phyloP scores from a whole-genome alignment of 1,139 yeast genomes.

The Nakaseomyces nivariensis region DNA sequence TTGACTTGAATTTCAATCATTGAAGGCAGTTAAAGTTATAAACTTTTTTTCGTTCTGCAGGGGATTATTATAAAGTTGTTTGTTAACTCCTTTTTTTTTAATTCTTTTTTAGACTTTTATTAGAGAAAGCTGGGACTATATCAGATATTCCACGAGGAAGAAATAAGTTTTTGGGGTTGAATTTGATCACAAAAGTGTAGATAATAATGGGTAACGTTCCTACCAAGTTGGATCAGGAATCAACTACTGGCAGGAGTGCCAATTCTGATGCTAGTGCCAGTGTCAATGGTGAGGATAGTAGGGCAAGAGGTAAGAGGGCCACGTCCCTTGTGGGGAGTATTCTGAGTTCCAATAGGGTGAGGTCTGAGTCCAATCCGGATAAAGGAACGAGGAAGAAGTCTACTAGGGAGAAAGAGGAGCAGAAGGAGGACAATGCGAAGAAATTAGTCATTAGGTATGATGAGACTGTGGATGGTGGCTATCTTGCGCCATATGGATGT shows the following conservation, averaged over 20 bases:
- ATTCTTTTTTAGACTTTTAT: too few relatives aligned
- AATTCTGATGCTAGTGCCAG: background rate
- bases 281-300: conserved; percentile 1
- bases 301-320: conserved; percentile 16
- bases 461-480: conserved; percentile 72
- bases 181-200: background rate
- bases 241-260: background rate
- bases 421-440: conserved; percentile 44
- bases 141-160: background rate
- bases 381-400: conserved; percentile 27
- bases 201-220: conserved; percentile 50
- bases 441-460: conserved; percentile 47
- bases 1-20: too few relatives aligned
- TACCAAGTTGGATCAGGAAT: conserved; percentile 37
- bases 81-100: too few relatives aligned
- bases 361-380: conserved; percentile 10
- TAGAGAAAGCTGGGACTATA: too few relatives aligned
- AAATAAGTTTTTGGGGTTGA: too few relatives aligned
- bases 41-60: too few relatives aligned
- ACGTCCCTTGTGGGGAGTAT: conserved; percentile 21
- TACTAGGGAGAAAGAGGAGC: conserved; percentile 43
- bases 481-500: conserved; percentile 78
- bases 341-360: conserved; percentile 12
- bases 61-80: too few relatives aligned
- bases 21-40: too few relatives aligned